A percentile compares a stretch with the other conserved stretches of the same genome.
These are phyloP conservation scores for Eremothecium coryli DNA, from an alignment of 1,139 yeast genomes.

Conservation along the genomic window DNA sequence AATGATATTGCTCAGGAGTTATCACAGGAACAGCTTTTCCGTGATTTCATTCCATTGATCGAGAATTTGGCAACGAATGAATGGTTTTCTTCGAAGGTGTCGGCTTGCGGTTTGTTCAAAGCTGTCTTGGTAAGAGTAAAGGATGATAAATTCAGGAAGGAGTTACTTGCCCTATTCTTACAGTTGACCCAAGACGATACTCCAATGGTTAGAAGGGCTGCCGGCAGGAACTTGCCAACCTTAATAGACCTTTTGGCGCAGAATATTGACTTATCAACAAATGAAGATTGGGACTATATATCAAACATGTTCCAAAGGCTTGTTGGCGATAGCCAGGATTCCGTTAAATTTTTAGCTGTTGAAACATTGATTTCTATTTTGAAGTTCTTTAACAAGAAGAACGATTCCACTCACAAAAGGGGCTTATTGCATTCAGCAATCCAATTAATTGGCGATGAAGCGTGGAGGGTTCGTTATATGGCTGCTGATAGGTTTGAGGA, in stretches of 20 bases:
- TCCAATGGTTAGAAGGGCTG: slow-evolving; percentile 96
- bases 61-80: slow-evolving; percentile 75
- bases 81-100: slow-evolving; percentile 92
- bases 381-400: slow-evolving; percentile 49
- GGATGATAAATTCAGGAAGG: slow-evolving; percentile 43
- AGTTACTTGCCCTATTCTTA: slow-evolving; percentile 56
- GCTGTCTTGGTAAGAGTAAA: slow-evolving; percentile 57
- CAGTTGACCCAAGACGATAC: slow-evolving; percentile 82
- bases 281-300: slow-evolving; percentile 62
- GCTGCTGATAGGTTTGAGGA: slow-evolving; percentile 85
- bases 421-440: slow-evolving; percentile 55
- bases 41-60: slow-evolving; percentile 65
- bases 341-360: slow-evolving; percentile 83
- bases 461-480: slow-evolving; percentile 98
- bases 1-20: slow-evolving; percentile 61
- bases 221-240: slow-evolving; percentile 74
- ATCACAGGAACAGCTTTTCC: slow-evolving; percentile 55
- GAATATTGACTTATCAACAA: slow-evolving; percentile 32
- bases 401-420: slow-evolving; percentile 49
- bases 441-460: slow-evolving; percentile 72
- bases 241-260: slow-evolving; percentile 52
- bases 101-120: slow-evolving; percentile 83
- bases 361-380: slow-evolving; percentile 73
- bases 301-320: slow-evolving; percentile 75
- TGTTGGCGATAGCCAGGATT: slow-evolving; percentile 84